These are phyloP conservation scores for Naganishia antarctica DNA, from an alignment of 768 basidiomycete genomes.

Conservation along the genomic window DNA sequence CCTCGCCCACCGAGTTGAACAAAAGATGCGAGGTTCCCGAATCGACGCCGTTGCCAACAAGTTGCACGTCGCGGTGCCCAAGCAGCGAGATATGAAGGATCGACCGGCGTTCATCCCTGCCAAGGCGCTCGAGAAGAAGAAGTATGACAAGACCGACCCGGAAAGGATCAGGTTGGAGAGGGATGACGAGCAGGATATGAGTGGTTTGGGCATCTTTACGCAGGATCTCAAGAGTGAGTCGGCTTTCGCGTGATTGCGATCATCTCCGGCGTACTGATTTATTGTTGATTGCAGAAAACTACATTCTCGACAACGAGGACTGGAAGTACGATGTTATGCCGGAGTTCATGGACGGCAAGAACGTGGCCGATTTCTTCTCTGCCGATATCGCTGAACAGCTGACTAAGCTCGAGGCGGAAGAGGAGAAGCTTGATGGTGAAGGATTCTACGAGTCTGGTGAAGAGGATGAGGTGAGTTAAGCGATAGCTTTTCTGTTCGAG, in stretches of 20 bases:
- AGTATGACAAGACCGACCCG: constrained; percentile 82
- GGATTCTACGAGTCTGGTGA: constrained; percentile 86
- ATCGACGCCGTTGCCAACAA: constrained; percentile 89
- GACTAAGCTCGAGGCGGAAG: constrained; percentile 92
- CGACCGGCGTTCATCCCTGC: constrained; percentile 88
- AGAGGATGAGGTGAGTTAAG: constrained; percentile 67
- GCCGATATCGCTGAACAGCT: constrained; percentile 95
- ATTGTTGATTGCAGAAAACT: constrained; percentile 63
- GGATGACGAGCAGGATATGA: constrained; percentile 71
- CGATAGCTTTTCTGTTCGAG: constrained; percentile 40
- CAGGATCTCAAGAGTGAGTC: constrained; percentile 79
- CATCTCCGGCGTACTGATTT: constrained; percentile 16
- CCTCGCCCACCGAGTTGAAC: constrained; percentile 87
- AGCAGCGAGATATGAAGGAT: constrained; percentile 80
- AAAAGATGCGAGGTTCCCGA: constrained; percentile 87
- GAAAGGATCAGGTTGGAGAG: constrained; percentile 66
- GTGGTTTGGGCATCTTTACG: constrained; percentile 85
- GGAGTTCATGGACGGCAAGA: constrained; percentile 99
- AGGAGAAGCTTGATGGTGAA: constrained; percentile 85
- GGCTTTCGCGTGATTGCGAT: neutral
- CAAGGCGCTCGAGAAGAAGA: constrained; percentile 65
- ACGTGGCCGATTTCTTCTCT: constrained; percentile 96
- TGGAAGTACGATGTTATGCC: constrained; percentile 98
- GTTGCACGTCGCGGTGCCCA: constrained; percentile 90
- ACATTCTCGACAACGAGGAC: constrained; percentile 76